phyloP scores from a whole-genome alignment of 2,329 filamentous ascomycete genomes.

The Chaetomiaceae sp. region DNA sequence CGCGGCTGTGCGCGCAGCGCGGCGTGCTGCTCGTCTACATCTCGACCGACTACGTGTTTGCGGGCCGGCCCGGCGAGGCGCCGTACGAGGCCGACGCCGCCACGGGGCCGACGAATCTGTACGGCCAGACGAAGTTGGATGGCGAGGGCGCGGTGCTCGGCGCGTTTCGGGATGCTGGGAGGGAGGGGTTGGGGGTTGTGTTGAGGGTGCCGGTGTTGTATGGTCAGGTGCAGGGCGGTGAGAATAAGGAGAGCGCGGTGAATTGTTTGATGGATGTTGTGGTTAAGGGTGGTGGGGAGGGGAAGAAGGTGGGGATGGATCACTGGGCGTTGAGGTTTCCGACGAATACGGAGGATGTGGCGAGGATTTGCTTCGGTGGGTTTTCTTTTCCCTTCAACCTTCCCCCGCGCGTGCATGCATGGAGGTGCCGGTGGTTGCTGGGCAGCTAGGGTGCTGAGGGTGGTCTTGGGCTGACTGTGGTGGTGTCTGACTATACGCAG shows the following conservation, averaged over 20 bases:
- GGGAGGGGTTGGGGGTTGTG: slow-evolving; percentile 57
- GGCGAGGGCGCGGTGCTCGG: slow-evolving; percentile 62
- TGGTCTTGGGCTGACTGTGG: not conserved
- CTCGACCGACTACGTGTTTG: slow-evolving; percentile 78
- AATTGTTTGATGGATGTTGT: slow-evolving; percentile 75
- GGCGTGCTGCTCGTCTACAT: slow-evolving; percentile 68
- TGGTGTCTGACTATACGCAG: slow-evolving; percentile 36
- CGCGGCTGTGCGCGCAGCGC: slow-evolving; percentile 57
- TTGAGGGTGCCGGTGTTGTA: slow-evolving; percentile 82
- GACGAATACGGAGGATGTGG: slow-evolving; percentile 85
- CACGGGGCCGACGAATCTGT: slow-evolving; percentile 72
- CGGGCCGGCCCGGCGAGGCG: slow-evolving; percentile 70
- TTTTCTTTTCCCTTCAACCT: slow-evolving; percentile 12
- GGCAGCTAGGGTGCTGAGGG: not conserved
- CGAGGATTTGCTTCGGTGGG: slow-evolving; percentile 65
- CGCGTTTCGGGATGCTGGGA: slow-evolving; percentile 46
- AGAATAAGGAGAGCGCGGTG: slow-evolving; percentile 70
- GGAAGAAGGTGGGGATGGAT: slow-evolving; percentile 68
- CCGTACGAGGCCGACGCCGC: slow-evolving; percentile 66
- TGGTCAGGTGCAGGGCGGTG: slow-evolving; percentile 66
- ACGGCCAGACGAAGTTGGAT: slow-evolving; percentile 57
- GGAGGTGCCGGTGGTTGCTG: too few species aligned
- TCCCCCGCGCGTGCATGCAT: too few species aligned
- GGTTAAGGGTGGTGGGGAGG: slow-evolving; percentile 64
- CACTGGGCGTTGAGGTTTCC: slow-evolving; percentile 82